Base-by-base conservation (phyloP, 768 basidiomycete species). In the Russula ochroleuca region DNA sequence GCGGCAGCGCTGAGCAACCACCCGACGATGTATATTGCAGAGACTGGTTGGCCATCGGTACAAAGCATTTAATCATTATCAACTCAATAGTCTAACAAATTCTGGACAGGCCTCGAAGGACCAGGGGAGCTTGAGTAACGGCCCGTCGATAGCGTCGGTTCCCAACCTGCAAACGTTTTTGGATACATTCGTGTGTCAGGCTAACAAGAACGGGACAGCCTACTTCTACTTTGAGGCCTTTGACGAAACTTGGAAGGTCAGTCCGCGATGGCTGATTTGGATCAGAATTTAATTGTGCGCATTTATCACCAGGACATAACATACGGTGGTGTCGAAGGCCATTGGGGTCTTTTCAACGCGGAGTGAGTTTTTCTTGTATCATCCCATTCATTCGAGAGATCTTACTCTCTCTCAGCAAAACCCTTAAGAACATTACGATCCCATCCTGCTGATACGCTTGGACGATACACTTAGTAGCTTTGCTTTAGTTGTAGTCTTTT, bases 201-300 rank as follows among this genome's bases (percentile, higher is more conserved):
- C 95, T 0, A 97, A 94, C 72, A 65, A 73, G 19, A 94, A 94
- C 65, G 82, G 83, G 14, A 94, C 90, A 0, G 78, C 83, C 17
- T 96, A 96, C 76, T 97, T 94, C 82, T 95, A 83, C 78, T 92
- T 93, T 64, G 90, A 90, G 81, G 85, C 79, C 71, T 85, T 83
- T 65, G 92, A 95, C 70, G 90, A 94, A 73, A 74, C 78, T 37
- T 94, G 91, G 92, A 92, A 94, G 79, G 84, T 82, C 2, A 41
- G 84, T 82, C 0, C 40, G 45, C 28, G 50, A 48, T n/a, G 52
- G 52, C 47, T 28, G 9, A 28, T 38, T 43, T n/a, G 28, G n/a
- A 45, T 40, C 21, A 38, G 14, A 19, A 21, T 15, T 5, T 49
- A 61, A 15, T 37, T 52, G 49, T 43, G 31, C 28, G 21, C 10